Conservation (phyloP, 306 rosid species). For the Adenanthera pavonina region DNA sequence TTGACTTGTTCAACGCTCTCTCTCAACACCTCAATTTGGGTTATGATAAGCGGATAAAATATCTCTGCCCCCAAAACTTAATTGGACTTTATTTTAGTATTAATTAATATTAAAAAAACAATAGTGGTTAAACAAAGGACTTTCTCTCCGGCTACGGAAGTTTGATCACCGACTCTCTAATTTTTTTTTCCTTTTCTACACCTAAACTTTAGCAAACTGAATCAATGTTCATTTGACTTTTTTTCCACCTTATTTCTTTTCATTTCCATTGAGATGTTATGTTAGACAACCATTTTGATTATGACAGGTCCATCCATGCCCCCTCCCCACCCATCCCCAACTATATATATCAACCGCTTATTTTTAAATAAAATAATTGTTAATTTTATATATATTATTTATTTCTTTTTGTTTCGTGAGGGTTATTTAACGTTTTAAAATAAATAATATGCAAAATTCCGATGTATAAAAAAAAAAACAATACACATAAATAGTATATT, state of each 20-base stretch:
- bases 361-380: not conserved
- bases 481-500: no score
- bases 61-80: slow-evolving; percentile 6
- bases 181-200: slow-evolving; percentile 48
- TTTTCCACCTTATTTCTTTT: not conserved
- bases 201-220: slow-evolving; percentile 55
- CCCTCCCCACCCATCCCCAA: slow-evolving; percentile 28
- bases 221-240: slow-evolving; percentile 42
- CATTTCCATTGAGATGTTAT: slow-evolving; percentile 37
- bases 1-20: slow-evolving; percentile 47
- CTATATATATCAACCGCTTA: not conserved
- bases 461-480: no score
- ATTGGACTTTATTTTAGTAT: not conserved
- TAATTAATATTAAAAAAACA: no score
- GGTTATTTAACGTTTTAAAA: no score
- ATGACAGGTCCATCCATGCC: slow-evolving; percentile 18
- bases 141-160: slow-evolving; percentile 21
- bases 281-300: slow-evolving; percentile 18
- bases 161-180: slow-evolving; percentile 57
- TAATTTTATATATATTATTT: not conserved
- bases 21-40: slow-evolving; percentile 28
- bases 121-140: no score
- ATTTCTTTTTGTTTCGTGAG: no score
- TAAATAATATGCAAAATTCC: no score
- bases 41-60: slow-evolving; percentile 35